These are phyloP conservation scores for Didymella keratinophila DNA, from an alignment of 2,329 filamentous ascomycete genomes.

Conservation along the genomic window DNA sequence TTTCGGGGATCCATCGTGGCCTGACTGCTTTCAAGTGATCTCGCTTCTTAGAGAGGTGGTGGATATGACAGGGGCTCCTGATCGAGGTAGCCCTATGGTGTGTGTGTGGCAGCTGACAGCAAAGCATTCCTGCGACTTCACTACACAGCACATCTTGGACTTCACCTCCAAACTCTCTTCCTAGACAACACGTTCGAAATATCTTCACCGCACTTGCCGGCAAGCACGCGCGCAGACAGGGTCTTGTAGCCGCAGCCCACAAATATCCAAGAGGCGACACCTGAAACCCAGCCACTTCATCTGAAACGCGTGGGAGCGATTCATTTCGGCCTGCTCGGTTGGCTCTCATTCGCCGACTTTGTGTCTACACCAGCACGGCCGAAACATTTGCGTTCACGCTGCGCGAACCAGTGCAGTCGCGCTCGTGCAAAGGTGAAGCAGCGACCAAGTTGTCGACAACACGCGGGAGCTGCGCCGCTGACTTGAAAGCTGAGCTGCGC, in stretches of 20 bases:
- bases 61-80: not conserved
- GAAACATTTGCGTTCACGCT: conserved; percentile 26
- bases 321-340: conserved; percentile 35
- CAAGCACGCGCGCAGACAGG: conserved; percentile 16
- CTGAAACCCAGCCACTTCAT: conserved; percentile 42
- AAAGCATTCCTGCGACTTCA: conserved; percentile 6
- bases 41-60: not conserved
- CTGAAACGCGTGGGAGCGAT: conserved; percentile 45
- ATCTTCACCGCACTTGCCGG: conserved; percentile 5
- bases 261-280: conserved; percentile 10
- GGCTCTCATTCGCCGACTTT: conserved; percentile 37
- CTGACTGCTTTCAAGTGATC: not conserved
- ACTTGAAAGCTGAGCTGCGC: conserved; percentile 22
- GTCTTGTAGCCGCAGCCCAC: conserved; percentile 13
- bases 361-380: conserved; percentile 20
- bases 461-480: conserved; percentile 16
- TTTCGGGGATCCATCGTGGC: not conserved
- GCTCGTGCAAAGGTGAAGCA: conserved; percentile 21
- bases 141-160: not conserved
- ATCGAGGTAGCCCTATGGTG: not conserved
- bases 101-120: conserved; percentile 10
- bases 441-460: conserved; percentile 25
- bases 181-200: conserved; percentile 1
- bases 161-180: not conserved
- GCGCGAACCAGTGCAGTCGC: conserved; percentile 34